Conservation (phyloP, 2,329 filamentous ascomycete species). For the Tolypocladium tundrense region DNA sequence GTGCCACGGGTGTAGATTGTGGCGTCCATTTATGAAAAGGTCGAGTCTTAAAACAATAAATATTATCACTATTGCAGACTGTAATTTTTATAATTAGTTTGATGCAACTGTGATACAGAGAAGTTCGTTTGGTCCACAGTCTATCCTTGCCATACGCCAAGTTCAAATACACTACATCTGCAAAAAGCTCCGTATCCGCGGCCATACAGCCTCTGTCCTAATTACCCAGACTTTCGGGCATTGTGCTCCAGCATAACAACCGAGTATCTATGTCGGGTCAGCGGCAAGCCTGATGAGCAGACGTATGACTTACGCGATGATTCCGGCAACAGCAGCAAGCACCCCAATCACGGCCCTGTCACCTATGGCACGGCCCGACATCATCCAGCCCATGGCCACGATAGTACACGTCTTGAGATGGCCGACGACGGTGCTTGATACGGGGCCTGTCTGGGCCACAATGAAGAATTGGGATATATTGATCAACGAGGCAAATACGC, state of each 20-base stretch:
- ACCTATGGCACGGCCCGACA: conserved; percentile 42
- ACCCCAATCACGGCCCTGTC: conserved; percentile 47
- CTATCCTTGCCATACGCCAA: not conserved
- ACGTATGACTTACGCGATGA: conserved; percentile 37
- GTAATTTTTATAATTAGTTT: not conserved
- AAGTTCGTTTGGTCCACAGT: not conserved
- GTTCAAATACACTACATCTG: not conserved
- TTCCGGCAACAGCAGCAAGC: conserved; percentile 44
- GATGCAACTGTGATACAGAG: not conserved
- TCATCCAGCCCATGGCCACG: conserved; percentile 52
- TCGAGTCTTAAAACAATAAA: not conserved
- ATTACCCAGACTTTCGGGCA: conserved; percentile 5
- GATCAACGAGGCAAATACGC: conserved; percentile 52
- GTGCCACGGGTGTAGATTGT: not conserved
- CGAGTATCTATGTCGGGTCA: conserved; percentile 28
- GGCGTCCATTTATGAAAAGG: not conserved
- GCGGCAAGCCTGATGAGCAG: conserved; percentile 25
- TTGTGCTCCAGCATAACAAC: conserved; percentile 36
- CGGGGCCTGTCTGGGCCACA: conserved; percentile 49
- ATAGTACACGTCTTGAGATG: conserved; percentile 58
- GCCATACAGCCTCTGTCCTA: no score
- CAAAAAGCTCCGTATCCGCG: not conserved
- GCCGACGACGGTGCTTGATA: conserved; percentile 56
- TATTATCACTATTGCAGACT: not conserved
- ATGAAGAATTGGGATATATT: conserved; percentile 57